phyloP scores from a whole-genome alignment of 148 eudicot genomes.

The Suaeda aralocaspica region DNA sequence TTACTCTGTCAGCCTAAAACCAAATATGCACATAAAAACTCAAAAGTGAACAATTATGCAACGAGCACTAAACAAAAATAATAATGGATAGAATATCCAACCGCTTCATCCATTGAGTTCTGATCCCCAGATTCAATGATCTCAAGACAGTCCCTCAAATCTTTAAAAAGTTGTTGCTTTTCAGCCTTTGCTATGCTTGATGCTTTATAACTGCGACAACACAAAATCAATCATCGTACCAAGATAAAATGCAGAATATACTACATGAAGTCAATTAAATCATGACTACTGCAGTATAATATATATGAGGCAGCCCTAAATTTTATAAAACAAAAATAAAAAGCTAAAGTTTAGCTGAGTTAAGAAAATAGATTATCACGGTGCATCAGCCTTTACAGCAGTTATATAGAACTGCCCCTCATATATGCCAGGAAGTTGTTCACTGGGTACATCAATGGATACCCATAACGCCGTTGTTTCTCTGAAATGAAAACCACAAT shows the following conservation, averaged over 20 bases:
- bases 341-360: slow-evolving; percentile 33
- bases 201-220: slow-evolving; percentile 59
- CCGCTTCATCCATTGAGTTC: slow-evolving; percentile 60
- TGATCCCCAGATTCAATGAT: slow-evolving; percentile 64
- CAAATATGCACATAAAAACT: slow-evolving; percentile 33
- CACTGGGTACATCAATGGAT: slow-evolving; percentile 69
- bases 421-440: slow-evolving; percentile 82
- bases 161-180: slow-evolving; percentile 59
- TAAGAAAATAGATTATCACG: slow-evolving; percentile 51
- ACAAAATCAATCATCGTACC: slow-evolving; percentile 25
- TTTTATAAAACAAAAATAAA: slow-evolving; percentile 14
- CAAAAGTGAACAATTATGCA: slow-evolving; percentile 5
- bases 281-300: slow-evolving; percentile 8
- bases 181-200: slow-evolving; percentile 56
- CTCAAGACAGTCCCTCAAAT: slow-evolving; percentile 73
- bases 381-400: slow-evolving; percentile 74
- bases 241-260: slow-evolving; percentile 18
- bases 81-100: slow-evolving; percentile 24
- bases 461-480: slow-evolving; percentile 89
- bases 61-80: neutral
- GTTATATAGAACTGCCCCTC: slow-evolving; percentile 78
- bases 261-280: neutral
- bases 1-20: slow-evolving; percentile 68
- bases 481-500: slow-evolving; percentile 43
- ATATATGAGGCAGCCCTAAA: neutral